A percentile compares a stretch with the other conserved stretches of the same genome.
Conservation (phyloP, 2,329 filamentous ascomycete species). For the Penicillium olsonii region DNA sequence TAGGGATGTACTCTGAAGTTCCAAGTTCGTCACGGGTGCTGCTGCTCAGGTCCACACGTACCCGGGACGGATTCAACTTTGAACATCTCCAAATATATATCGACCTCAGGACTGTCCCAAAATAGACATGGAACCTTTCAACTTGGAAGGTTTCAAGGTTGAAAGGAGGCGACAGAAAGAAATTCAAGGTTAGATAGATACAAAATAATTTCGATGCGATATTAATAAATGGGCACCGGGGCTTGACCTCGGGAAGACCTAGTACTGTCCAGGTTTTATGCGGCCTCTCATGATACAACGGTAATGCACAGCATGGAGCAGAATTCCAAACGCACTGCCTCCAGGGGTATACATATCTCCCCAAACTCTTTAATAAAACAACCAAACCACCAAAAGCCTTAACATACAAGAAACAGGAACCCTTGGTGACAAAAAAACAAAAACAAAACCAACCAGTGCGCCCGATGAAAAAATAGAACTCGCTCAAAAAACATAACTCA, state of each 20-base stretch:
- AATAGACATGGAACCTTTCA: too few relatives aligned
- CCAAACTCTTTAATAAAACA: slow-evolving; percentile 5
- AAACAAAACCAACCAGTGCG: too few relatives aligned
- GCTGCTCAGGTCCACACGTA: too few relatives aligned
- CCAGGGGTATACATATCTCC: slow-evolving; percentile 10
- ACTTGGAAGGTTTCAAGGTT: too few relatives aligned
- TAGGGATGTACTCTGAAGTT: too few relatives aligned
- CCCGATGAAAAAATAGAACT: slow-evolving; percentile 5
- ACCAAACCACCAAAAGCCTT: slow-evolving; percentile 2
- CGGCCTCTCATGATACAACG: background rate
- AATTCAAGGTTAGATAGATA: too few relatives aligned
- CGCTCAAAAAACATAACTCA: slow-evolving; percentile 43
- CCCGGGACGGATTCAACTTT: too few relatives aligned
- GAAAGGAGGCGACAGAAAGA: too few relatives aligned
- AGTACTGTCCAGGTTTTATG: background rate
- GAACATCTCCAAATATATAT: background rate
- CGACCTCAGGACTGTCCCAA: background rate
- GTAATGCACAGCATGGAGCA: background rate
- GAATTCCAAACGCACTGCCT: slow-evolving; percentile 16
- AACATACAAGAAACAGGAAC: slow-evolving; percentile 4
- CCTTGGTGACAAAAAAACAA: background rate
- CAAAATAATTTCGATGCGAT: background rate
- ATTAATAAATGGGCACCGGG: background rate
- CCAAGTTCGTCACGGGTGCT: too few relatives aligned
- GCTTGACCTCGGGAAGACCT: background rate